Percentiles rank a stretch among this genome's conserved stretches.
These are phyloP conservation scores for Tulasnella calospora DNA, from an alignment of 768 basidiomycete species.

Conservation along the genomic window DNA sequence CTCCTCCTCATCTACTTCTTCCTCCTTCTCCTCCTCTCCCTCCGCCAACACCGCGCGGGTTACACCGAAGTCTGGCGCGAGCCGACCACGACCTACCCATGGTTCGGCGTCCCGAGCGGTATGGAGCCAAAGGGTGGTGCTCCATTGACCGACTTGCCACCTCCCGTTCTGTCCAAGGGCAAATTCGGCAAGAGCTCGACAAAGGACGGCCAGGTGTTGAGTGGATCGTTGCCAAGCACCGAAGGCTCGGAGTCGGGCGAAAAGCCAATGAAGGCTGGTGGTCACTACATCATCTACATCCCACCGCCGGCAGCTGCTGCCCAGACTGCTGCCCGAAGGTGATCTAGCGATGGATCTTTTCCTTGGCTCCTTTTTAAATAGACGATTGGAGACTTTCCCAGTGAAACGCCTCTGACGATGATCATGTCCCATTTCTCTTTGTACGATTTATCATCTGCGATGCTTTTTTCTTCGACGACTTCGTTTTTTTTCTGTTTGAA, in stretches of 20 bases:
- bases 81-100: slow-evolving; percentile 65
- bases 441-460: slow-evolving; percentile 7
- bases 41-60: slow-evolving; percentile 45
- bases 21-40: slow-evolving; percentile 44
- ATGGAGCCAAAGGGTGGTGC: slow-evolving; percentile 29
- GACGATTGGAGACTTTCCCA: neutral
- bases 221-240: neutral
- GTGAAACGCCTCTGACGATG: neutral
- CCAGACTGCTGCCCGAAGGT: neutral
- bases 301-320: slow-evolving; percentile 16
- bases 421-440: neutral
- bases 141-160: slow-evolving; percentile 16
- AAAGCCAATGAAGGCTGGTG: slow-evolving; percentile 23
- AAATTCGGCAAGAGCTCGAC: slow-evolving; percentile 1
- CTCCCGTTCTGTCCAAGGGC: slow-evolving; percentile 19
- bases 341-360: neutral
- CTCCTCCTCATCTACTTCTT: slow-evolving; percentile 52
- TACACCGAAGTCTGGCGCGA: slow-evolving; percentile 58
- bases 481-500: neutral
- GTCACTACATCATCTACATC: slow-evolving; percentile 27
- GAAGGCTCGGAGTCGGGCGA: neutral
- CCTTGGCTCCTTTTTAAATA: neutral
- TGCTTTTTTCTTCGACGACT: neutral
- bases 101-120: slow-evolving; percentile 46
- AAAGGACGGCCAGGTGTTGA: neutral